Percentiles rank a stretch among this genome's conserved stretches.
Conservation (phyloP, 495 filamentous ascomycete species). For the Penicillium cataractarum region DNA sequence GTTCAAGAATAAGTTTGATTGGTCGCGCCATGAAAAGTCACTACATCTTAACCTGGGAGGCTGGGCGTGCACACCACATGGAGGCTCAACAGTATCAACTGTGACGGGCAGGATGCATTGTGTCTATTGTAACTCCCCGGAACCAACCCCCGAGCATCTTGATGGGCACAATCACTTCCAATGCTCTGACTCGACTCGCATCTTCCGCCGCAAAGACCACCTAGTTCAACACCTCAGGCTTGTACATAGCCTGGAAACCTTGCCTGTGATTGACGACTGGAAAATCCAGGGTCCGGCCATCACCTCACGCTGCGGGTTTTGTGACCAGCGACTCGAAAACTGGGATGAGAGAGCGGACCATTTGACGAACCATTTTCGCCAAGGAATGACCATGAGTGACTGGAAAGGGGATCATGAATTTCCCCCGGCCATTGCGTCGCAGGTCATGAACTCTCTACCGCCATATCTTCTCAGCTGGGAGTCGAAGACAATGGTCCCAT, state of each 20-base stretch:
- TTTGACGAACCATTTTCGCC: conserved; percentile 65
- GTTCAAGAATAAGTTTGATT: conserved; percentile 81
- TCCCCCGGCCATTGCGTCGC: conserved; percentile 59
- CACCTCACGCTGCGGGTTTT: conserved; percentile 69
- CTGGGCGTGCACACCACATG: conserved; percentile 73
- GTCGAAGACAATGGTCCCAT: conserved; percentile 30
- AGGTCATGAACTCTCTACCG: conserved; percentile 66
- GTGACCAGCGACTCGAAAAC: conserved; percentile 57
- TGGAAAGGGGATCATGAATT: conserved; percentile 75
- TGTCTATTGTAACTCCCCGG: conserved; percentile 26
- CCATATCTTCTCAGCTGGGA: conserved; percentile 47
- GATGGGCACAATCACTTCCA: conserved; percentile 58
- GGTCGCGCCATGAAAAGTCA: conserved; percentile 80
- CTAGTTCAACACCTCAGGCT: conserved; percentile 74
- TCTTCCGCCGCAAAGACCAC: conserved; percentile 81
- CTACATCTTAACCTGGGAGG: conserved; percentile 76
- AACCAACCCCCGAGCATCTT: conserved; percentile 25
- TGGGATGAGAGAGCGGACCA: conserved; percentile 66
- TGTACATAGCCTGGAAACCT: conserved; percentile 65
- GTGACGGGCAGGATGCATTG: conserved; percentile 54
- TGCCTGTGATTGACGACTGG: conserved; percentile 68
- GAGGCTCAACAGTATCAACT: conserved; percentile 38
- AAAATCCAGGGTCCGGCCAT: conserved; percentile 62
- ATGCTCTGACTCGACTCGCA: conserved; percentile 64
- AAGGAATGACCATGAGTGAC: conserved; percentile 63